phyloP scores from a whole-genome alignment of 352 stramenopile genomes.

The Halophytophthora batemanensis region DNA sequence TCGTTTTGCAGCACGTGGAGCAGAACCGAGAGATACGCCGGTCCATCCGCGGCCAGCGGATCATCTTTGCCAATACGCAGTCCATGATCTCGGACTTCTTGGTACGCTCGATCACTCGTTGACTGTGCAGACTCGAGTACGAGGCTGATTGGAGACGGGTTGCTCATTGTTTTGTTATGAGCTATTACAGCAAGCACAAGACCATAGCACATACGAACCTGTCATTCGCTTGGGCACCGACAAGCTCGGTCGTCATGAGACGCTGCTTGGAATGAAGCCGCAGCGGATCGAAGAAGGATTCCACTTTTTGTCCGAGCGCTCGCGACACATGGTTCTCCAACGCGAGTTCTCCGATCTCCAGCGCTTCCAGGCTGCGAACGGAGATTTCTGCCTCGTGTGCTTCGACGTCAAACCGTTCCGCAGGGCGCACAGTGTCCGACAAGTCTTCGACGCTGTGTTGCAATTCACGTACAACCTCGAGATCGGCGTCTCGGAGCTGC shows the following conservation, averaged over 20 bases:
- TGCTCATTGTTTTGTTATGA: not conserved
- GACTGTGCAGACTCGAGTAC: not conserved
- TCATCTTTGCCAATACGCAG: slow-evolving; percentile 35
- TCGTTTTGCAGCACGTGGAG: slow-evolving; percentile 16
- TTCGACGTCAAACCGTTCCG: slow-evolving; percentile 39
- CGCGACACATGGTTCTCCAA: slow-evolving; percentile 27
- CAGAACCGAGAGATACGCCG: slow-evolving; percentile 27
- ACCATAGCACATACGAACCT: slow-evolving; percentile 29
- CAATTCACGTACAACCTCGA: slow-evolving; percentile 32
- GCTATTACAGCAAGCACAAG: slow-evolving; percentile 22
- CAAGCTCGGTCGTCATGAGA: slow-evolving; percentile 19
- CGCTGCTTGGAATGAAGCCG: slow-evolving; percentile 33
- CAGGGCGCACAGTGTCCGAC: not conserved
- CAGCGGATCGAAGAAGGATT: slow-evolving; percentile 36
- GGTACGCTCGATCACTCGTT: slow-evolving; percentile 10
- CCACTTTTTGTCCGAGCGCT: slow-evolving; percentile 33
- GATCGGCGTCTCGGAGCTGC: slow-evolving; percentile 26
- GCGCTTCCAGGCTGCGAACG: slow-evolving; percentile 25
- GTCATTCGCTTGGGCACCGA: slow-evolving; percentile 30
- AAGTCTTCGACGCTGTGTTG: slow-evolving; percentile 28
- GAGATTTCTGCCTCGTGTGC: slow-evolving; percentile 19
- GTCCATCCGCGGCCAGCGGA: slow-evolving; percentile 33
- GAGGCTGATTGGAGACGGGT: not conserved
- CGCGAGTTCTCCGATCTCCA: slow-evolving; percentile 35
- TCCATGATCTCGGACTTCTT: slow-evolving; percentile 33